Conservation (phyloP, 345 rosid species). For the Rhizophora mangle region DNA sequence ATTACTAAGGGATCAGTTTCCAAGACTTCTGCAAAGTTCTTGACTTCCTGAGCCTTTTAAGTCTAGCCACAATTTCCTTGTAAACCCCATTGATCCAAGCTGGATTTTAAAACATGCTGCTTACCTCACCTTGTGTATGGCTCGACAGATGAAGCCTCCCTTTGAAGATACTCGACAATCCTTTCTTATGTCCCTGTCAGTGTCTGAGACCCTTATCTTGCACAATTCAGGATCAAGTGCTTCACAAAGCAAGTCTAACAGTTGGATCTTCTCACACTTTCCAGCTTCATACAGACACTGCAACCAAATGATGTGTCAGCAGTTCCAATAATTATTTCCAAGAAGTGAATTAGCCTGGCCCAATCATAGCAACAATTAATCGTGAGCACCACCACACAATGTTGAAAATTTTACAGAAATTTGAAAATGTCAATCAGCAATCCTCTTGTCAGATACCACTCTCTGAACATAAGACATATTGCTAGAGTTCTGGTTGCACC, state of each 20-base stretch:
- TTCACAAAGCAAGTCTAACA: slow-evolving; percentile 82
- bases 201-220: slow-evolving; percentile 34
- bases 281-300: slow-evolving; percentile 81
- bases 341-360: slow-evolving; percentile 8
- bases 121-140: slow-evolving; percentile 66
- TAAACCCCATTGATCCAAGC: neutral
- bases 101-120: slow-evolving; percentile 16
- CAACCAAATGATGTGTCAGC: slow-evolving; percentile 19
- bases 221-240: slow-evolving; percentile 68
- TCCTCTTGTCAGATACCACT: no score
- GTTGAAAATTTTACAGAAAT: no score
- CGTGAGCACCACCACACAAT: neutral
- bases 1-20: neutral
- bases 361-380: slow-evolving; percentile 7
- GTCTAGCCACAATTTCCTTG: neutral
- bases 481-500: no score
- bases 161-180: slow-evolving; percentile 22
- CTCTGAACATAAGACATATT: no score
- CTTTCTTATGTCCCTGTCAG: slow-evolving; percentile 12
- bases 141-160: slow-evolving; percentile 42
- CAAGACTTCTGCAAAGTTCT: neutral
- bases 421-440: no score
- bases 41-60: neutral
- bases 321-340: slow-evolving; percentile 17
- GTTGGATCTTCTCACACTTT: slow-evolving; percentile 49